A percentile compares a stretch with the other conserved stretches of the same genome.
phyloP scores from a whole-genome alignment of 2,329 filamentous ascomycete genomes.

The Leptographium radiaticola region DNA sequence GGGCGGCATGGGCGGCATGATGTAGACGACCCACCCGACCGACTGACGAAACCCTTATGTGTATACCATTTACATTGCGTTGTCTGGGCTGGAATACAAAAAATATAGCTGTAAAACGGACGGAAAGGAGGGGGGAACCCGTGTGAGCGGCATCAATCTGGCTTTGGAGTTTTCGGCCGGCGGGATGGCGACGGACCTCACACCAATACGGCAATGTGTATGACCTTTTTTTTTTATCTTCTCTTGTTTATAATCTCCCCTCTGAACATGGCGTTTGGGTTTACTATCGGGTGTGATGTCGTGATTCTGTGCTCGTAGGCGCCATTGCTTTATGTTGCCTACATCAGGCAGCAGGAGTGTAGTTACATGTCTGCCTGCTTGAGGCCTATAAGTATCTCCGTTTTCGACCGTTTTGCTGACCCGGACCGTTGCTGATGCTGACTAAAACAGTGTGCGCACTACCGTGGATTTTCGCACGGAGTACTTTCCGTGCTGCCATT shows the following conservation, averaged over 20 bases:
- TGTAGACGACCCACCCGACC: conserved; percentile 28
- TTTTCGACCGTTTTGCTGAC: neutral
- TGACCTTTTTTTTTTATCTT: neutral
- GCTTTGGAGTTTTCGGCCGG: conserved; percentile 7
- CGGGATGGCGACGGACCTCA: conserved; percentile 2
- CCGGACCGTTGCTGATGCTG: neutral
- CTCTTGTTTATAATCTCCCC: conserved; percentile 1
- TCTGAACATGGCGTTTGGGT: neutral
- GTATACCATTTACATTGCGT: neutral
- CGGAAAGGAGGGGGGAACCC: neutral
- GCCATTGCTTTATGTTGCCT: no score
- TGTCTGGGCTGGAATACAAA: neutral
- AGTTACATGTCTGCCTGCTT: no score
- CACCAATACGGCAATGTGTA: neutral
- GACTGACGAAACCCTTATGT: neutral
- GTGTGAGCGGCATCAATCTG: neutral
- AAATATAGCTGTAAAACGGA: neutral
- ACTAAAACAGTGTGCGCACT: neutral
- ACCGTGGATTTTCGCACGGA: neutral
- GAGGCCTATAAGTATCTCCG: neutral
- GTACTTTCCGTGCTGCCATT: neutral
- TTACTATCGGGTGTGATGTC: neutral
- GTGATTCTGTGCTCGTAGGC: neutral
- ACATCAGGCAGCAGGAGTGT: no score
- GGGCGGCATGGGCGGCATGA: conserved; percentile 44